A percentile compares a stretch with the other conserved stretches of the same genome.
phyloP scores from a whole-genome alignment of 192 early-diverging fungal genomes.

The Ambispora gerdemannii region DNA sequence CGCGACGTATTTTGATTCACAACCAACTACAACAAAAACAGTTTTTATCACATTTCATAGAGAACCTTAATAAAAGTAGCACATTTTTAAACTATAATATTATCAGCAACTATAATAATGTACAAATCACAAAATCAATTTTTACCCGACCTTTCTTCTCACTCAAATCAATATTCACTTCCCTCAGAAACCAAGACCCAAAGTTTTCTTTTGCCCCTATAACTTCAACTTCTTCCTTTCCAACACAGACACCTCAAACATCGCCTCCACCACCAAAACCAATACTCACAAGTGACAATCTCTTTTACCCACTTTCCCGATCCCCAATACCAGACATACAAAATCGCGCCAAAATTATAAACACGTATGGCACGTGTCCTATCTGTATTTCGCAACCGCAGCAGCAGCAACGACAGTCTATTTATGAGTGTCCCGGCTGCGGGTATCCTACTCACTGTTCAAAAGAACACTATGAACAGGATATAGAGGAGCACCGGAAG shows the following conservation, averaged over 20 bases:
- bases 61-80: too few relatives aligned
- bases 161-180: background rate
- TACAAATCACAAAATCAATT: too few relatives aligned
- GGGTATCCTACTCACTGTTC: conserved; percentile 79
- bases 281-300: conserved; percentile 48
- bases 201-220: too few relatives aligned
- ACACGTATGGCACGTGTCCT: conserved; percentile 63
- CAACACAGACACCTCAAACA: background rate
- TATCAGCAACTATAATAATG: too few relatives aligned
- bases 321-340: conserved; percentile 68
- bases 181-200: too few relatives aligned
- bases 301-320: conserved; percentile 68
- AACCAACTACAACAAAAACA: too few relatives aligned
- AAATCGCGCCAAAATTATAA: conserved; percentile 59
- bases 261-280: conserved; percentile 34
- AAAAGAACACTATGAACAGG: conserved; percentile 57
- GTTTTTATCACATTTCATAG: too few relatives aligned
- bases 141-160: background rate
- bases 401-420: conserved; percentile 45
- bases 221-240: too few relatives aligned
- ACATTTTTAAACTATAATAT: too few relatives aligned
- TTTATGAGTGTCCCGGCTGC: conserved; percentile 71
- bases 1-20: too few relatives aligned
- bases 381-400: conserved; percentile 51
- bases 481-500: conserved; percentile 42